Conservation (phyloP, 225 moss, liverwort and hornwort species). For the Antitrichia curtipendula region DNA sequence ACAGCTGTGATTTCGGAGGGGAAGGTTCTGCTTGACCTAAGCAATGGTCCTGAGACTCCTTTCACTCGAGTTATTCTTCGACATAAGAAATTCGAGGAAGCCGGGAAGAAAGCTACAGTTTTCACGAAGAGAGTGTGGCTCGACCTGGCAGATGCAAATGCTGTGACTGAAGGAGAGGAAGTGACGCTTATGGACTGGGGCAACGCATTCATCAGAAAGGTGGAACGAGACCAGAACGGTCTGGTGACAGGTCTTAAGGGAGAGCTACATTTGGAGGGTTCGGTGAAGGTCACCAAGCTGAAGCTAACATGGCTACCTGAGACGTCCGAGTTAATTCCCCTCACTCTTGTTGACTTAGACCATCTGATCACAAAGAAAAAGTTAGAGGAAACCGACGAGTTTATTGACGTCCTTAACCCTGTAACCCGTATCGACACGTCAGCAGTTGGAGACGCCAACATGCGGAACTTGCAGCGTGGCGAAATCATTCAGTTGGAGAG, state of each 20-base stretch:
- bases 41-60: conserved; percentile 48
- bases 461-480: conserved; percentile 61
- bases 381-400: conserved; percentile 69
- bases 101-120: conserved; percentile 66
- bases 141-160: conserved; percentile 49
- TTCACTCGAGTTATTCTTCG: conserved; percentile 49
- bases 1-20: conserved; percentile 57
- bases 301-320: conserved; percentile 75
- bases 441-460: conserved; percentile 66
- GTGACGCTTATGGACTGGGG: conserved; percentile 88
- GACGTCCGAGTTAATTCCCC: conserved; percentile 52
- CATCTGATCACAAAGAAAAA: conserved; percentile 80
- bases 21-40: conserved; percentile 54
- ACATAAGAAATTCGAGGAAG: conserved; percentile 64
- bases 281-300: conserved; percentile 67
- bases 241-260: conserved; percentile 46
- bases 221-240: conserved; percentile 46
- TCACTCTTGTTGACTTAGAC: conserved; percentile 64
- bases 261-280: conserved; percentile 61
- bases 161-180: conserved; percentile 60
- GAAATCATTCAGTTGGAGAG: conserved; percentile 75
- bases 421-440: conserved; percentile 48
- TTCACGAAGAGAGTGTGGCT: conserved; percentile 66
- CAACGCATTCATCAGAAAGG: conserved; percentile 51
- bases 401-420: conserved; percentile 48